Evolutionary conservation across 352 stramenopile genomes (phyloP).

Genomic region (Globisporangium acanthophoron): DNA sequence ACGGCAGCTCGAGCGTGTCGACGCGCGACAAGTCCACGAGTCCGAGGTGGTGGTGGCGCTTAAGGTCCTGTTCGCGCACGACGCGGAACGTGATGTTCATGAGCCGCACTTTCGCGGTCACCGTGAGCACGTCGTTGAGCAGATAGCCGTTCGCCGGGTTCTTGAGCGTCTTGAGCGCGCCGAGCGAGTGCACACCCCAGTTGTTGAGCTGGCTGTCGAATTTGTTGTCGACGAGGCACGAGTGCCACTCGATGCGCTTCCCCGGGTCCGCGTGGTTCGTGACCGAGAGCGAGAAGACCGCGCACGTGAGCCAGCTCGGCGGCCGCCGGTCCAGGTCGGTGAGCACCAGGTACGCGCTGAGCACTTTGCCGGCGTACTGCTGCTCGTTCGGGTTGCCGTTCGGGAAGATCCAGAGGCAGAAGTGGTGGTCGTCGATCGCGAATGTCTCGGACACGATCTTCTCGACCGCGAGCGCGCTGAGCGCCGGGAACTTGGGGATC

Average conservation of each 20-base stretch:
- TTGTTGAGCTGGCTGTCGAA: slow-evolving; percentile 73
- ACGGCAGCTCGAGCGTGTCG: slow-evolving; percentile 51
- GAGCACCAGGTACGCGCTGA: slow-evolving; percentile 79
- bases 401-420: slow-evolving; percentile 78
- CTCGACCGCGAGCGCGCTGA: slow-evolving; percentile 31
- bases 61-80: slow-evolving; percentile 51
- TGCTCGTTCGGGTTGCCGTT: slow-evolving; percentile 76
- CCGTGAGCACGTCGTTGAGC: slow-evolving; percentile 39
- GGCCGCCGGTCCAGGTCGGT: slow-evolving; percentile 53
- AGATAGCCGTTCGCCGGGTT: slow-evolving; percentile 55
- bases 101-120: slow-evolving; percentile 60
- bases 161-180: slow-evolving; percentile 43
- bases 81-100: slow-evolving; percentile 79
- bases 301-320: slow-evolving; percentile 68
- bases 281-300: slow-evolving; percentile 69
- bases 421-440: slow-evolving; percentile 57
- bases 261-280: slow-evolving; percentile 35
- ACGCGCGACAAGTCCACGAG: slow-evolving; percentile 47
- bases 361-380: slow-evolving; percentile 56
- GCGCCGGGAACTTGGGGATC: slow-evolving; percentile 44
- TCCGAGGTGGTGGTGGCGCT: slow-evolving; percentile 41
- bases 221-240: slow-evolving; percentile 78
- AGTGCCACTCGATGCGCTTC: slow-evolving; percentile 73
- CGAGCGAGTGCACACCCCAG: slow-evolving; percentile 77
- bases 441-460: slow-evolving; percentile 80